Percentiles rank a stretch among this genome's conserved stretches.
These are phyloP conservation scores for Bullera alba DNA, from an alignment of 768 basidiomycete genomes.

Conservation along the genomic window DNA sequence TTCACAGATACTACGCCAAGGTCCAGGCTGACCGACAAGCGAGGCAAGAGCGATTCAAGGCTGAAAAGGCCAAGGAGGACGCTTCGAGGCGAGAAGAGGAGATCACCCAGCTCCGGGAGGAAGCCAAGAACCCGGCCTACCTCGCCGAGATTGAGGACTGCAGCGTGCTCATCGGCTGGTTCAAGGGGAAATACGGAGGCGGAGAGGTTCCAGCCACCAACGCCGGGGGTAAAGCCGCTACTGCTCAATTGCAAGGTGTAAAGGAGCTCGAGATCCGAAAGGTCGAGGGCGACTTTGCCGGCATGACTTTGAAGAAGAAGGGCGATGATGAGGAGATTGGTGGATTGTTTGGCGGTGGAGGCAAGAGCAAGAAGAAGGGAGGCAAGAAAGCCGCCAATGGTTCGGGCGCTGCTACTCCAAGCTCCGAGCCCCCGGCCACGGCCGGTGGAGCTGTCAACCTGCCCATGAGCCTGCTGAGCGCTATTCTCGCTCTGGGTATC, in stretches of 20 bases:
- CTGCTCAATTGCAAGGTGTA: conserved; percentile 37
- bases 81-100: conserved; percentile 71
- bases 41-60: conserved; percentile 71
- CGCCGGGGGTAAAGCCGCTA: conserved; percentile 20
- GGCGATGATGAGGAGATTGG: conserved; percentile 70
- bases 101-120: conserved; percentile 73
- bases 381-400: conserved; percentile 49
- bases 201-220: conserved; percentile 37
- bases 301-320: conserved; percentile 86
- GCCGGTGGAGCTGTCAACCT: conserved; percentile 56
- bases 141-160: conserved; percentile 93
- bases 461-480: conserved; percentile 76
- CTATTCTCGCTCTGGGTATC: conserved; percentile 79
- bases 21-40: conserved; percentile 56
- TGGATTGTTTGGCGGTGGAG: conserved; percentile 46
- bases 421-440: conserved; percentile 43
- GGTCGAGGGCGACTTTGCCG: conserved; percentile 66
- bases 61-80: conserved; percentile 70
- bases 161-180: conserved; percentile 45
- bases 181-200: conserved; percentile 42
- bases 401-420: conserved; percentile 14
- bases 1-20: conserved; percentile 43
- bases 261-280: conserved; percentile 71
- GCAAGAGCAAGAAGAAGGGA: conserved; percentile 54
- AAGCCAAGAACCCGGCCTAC: conserved; percentile 83